Base-by-base conservation (phyloP, 139 green algal genomes). In the Haematococcus lacustris region DNA sequence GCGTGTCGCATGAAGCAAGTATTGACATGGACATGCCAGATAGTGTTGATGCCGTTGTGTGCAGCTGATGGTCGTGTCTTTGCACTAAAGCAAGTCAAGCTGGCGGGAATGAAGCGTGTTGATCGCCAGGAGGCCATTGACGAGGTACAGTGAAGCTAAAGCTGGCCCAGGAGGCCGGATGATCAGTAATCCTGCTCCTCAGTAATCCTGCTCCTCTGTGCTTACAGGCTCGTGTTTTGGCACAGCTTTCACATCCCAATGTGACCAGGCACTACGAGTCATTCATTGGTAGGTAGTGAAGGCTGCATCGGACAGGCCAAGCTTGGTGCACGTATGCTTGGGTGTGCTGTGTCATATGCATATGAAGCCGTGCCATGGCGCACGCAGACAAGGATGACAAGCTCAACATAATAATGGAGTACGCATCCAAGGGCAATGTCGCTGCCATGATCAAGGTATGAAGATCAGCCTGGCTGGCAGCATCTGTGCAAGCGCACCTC, bases 381-480 rank as follows among this genome's bases (percentile, higher is more conserved):
- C n/a, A 53, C 25, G 47, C 73, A 75, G 82, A 88, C 65, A 72
- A 78, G 9, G 73, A 88, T 39, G 75, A 84, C 40, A 78, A 67
- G 38, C 81, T 93, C n/a, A 85, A 88, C 79, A 93, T 93, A 35
- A 57, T 93, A 2, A 93, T 93, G 88, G 85, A 91, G 77, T 88
- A 83, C 51, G 88, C 88, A 6, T 68, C 83, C 3, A 81, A 75
- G 37, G 88, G 87, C 1, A 89, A 68, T 65, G 25, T 93, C 38
- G 72, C 86, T 35, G 9, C 66, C 9, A 40, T 87, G 26, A 69
- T 88, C 30, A 86, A 85, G 68, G 78, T 82, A 35, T 7, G n/a
- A n/a, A n/a, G n/a, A n/a, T n/a, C n/a, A n/a, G n/a, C n/a, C n/a
- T n/a, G n/a, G n/a, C n/a, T n/a, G n/a, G n/a, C n/a, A n/a, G n/a